Base-by-base conservation (phyloP, 108 stramenopile species). In the Parietichytrium sp. region DNA sequence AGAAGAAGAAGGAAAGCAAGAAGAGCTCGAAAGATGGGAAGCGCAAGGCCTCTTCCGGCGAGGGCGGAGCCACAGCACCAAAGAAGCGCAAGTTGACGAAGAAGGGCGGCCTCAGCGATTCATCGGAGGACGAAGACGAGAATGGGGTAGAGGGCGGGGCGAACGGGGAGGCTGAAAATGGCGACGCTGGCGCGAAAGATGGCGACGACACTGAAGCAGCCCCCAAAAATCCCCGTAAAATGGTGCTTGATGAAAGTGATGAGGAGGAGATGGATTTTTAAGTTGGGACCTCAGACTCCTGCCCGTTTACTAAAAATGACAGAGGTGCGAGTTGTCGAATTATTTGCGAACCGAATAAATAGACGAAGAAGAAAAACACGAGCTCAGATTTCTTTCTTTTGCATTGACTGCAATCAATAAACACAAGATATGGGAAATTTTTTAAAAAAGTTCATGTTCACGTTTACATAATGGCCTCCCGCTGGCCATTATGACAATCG, bases 181-280 rank as follows among this genome's bases (percentile, higher is more conserved):
- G 54, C 26, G 54, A 27, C 26, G 20, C 36, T 16, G 15, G 6
- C 61, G 15, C 20, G 38, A 42, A 15, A 38, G 33, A 72, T 25
- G 61, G 10, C 61, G 20, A 38, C 29, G 42, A 72, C 0, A 53
- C 25, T 7, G 61, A 38, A 23, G 38, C 61, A 6, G 61, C 61
- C n/a, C 23, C 61, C 15, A 72, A 72, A 42, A 72, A 72, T 10
- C 61, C 23, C 33, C 36, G 45, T 33, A 42, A 45, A 23, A 33
- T 72, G 23, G 54, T 15, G 20, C 38, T 6, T 38, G 61, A 72
- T n/a, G 61, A 72, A 10, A 42, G 45, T 42, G 61, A 25, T 23
- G 61, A 72, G 61, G 42, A 72, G 13, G 61, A 72, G 61, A 42
- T 72, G 10, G 61, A 72, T 42, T 72, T 72, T 3, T 72, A 27